A percentile compares a stretch with the other conserved stretches of the same genome.
Conservation (phyloP, 768 basidiomycete species). For the Neoboletus brunneissimus region DNA sequence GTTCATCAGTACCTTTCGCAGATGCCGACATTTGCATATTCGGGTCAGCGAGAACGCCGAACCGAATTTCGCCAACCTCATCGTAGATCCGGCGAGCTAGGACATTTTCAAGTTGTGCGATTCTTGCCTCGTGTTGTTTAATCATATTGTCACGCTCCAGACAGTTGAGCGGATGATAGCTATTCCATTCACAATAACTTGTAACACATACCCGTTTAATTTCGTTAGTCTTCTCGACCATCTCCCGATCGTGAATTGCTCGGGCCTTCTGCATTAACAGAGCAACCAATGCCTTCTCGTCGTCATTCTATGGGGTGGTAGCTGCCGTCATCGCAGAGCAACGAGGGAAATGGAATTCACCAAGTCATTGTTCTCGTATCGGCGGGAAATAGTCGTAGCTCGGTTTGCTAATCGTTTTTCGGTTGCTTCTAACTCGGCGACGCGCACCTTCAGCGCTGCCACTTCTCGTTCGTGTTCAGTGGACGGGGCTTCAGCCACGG, state of each 20-base stretch:
- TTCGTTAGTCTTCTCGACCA: slow-evolving; percentile 55
- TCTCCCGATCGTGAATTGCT: slow-evolving; percentile 49
- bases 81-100: slow-evolving; percentile 46
- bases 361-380: slow-evolving; percentile 48
- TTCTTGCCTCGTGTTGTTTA: slow-evolving; percentile 41
- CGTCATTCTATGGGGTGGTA: slow-evolving; percentile 38
- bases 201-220: slow-evolving; percentile 45
- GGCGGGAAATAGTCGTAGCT: slow-evolving; percentile 28
- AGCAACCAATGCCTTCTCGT: slow-evolving; percentile 50
- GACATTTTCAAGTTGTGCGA: slow-evolving; percentile 44
- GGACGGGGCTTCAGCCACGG: slow-evolving; percentile 21
- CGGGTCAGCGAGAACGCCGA: slow-evolving; percentile 15
- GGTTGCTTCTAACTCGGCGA: slow-evolving; percentile 28
- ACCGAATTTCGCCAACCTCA: slow-evolving; percentile 18
- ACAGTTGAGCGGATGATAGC: slow-evolving; percentile 5
- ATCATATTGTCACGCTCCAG: slow-evolving; percentile 49
- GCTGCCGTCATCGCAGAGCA: slow-evolving; percentile 14
- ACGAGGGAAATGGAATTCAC: slow-evolving; percentile 31
- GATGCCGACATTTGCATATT: slow-evolving; percentile 5
- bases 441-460: slow-evolving; percentile 16
- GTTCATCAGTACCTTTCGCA: slow-evolving; percentile 12
- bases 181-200: slow-evolving; percentile 1
- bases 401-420: slow-evolving; percentile 29
- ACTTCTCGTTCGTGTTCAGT: slow-evolving; percentile 31
- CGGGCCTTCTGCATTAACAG: slow-evolving; percentile 44